A percentile compares a stretch with the other conserved stretches of the same genome.
Conservation (phyloP, 2,329 filamentous ascomycete genomes). For the Endocalyx cinctus region DNA sequence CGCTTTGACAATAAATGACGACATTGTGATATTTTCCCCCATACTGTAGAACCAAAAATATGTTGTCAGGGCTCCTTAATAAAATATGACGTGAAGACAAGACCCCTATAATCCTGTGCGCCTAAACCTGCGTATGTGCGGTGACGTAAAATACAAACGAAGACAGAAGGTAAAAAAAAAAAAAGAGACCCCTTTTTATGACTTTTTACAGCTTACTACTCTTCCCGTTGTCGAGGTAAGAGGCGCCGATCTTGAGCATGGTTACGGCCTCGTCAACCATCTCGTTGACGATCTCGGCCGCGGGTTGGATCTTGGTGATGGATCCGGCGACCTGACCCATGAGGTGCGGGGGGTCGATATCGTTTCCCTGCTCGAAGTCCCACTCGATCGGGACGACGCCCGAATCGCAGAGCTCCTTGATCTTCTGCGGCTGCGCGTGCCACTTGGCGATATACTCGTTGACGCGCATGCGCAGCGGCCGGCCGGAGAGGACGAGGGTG, state of each 20-base stretch:
- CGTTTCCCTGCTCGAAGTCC: conserved; percentile 77
- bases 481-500: conserved; percentile 76
- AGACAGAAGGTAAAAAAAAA: too few species aligned
- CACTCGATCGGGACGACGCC: conserved; percentile 78
- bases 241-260: conserved; percentile 57
- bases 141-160: too few species aligned
- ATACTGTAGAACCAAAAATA: too few species aligned
- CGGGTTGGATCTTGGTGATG: conserved; percentile 74
- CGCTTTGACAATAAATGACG: too few species aligned
- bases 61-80: too few species aligned
- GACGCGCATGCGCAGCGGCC: conserved; percentile 73
- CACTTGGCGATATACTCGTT: conserved; percentile 82
- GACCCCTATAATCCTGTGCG: too few species aligned
- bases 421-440: conserved; percentile 71
- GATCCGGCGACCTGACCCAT: conserved; percentile 92
- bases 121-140: too few species aligned
- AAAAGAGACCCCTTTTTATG: too few species aligned
- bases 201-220: conserved; percentile 40
- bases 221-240: conserved; percentile 45
- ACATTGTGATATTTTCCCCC: too few species aligned
- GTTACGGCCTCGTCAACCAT: conserved; percentile 77
- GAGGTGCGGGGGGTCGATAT: conserved; percentile 80
- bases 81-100: too few species aligned
- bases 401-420: conserved; percentile 67
- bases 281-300: conserved; percentile 77